These are phyloP conservation scores for Cyanodermella asteris DNA, from an alignment of 2,329 filamentous ascomycete species.

Conservation along the genomic window DNA sequence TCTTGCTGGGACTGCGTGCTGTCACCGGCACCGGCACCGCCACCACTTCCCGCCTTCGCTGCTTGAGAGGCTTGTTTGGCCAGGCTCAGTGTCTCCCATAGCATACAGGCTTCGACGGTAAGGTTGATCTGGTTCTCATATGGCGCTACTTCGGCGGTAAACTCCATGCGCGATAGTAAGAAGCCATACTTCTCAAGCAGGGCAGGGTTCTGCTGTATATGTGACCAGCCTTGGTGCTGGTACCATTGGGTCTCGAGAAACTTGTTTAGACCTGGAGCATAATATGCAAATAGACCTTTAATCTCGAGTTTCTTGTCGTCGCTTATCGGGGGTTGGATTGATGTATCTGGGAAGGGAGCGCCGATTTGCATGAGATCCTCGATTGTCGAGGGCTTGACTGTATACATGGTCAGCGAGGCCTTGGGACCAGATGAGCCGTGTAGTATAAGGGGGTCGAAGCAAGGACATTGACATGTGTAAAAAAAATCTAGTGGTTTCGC, in stretches of 20 bases:
- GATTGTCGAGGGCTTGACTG: conserved; percentile 47
- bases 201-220: conserved; percentile 31
- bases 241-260: conserved; percentile 79
- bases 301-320: no score
- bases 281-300: no score
- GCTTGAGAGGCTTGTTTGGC: conserved; percentile 22
- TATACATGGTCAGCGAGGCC: no score
- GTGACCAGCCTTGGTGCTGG: conserved; percentile 29
- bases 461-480: no score
- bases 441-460: no score
- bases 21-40: no score
- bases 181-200: conserved; percentile 46
- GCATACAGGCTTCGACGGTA: conserved; percentile 32
- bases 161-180: conserved; percentile 28
- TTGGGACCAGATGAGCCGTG: no score
- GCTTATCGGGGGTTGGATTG: no score
- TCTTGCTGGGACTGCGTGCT: no score
- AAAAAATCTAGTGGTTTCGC: no score
- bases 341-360: no score
- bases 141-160: conserved; percentile 11
- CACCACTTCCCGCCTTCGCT: no score
- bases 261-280: conserved; percentile 49
- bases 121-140: conserved; percentile 7
- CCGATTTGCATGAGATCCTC: conserved; percentile 49
- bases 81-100: conserved; percentile 36